Base-by-base conservation (phyloP, 345 rosid species). In the Pugionium cornutum region DNA sequence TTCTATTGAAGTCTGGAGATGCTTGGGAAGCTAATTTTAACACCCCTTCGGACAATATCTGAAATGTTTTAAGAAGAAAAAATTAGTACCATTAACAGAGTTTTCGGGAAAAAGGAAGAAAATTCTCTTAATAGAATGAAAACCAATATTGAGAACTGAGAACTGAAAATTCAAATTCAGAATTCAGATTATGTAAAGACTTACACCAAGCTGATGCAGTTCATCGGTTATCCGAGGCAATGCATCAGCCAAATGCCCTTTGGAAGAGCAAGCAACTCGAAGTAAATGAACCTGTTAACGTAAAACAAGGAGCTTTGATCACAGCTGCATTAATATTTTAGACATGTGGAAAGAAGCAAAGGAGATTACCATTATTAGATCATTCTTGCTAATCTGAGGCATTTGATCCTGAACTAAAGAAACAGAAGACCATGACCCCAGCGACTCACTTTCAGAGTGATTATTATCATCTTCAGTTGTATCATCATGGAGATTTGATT, bases 201-300 rank as follows among this genome's bases (percentile, higher is more conserved):
- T 54, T 86, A 92, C 98, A 57, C 97, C 96, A 61, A 89, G 80
- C 53, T 80, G 83, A 80, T 69, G 81, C n/a, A 92, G 82, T 77
- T 92, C 98, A 7, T 75, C 69, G 30, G 87, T 70, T 65, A 92
- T 82, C 66, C 78, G 83, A 42, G 97, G 94, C 70, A 86, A 75
- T 29, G 82, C 79, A 83, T 84, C 95, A 40, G 73, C 77, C 68
- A 83, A 67, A 74, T 73, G 82, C 68, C 89, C 94, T 74, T 81
- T 83, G 48, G 94, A 84, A 74, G 85, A 77, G 72, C 97, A 89
- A 54, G 87, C 94, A 62, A 89, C 89, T 9, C 74, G 96, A 76
- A 92, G 89, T 61, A 92, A 77, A 82, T 92, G 97, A 75, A 83
- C 88, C 97, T 91, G 64, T 53, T 31, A 9, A 46, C 64, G 35